Percentiles rank a stretch among this genome's conserved stretches.
phyloP scores from a whole-genome alignment of 371 early-diverging fungal genomes.

The Vairimorpha necatrix region DNA sequence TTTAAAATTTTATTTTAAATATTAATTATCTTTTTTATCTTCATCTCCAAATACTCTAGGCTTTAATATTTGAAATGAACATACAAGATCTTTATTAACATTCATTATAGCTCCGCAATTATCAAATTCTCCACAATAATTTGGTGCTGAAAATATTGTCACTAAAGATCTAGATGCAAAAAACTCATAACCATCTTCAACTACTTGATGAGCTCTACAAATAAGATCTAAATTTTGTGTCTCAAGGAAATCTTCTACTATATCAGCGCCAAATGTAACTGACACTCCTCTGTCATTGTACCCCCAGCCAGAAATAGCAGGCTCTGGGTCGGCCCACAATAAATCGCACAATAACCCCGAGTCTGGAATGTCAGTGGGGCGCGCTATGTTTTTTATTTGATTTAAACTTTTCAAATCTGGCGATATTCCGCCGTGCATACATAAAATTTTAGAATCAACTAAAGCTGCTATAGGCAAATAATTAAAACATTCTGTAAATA shows the following conservation, averaged over 20 bases:
- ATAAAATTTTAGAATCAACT: constrained; percentile 52
- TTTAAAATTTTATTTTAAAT: neutral
- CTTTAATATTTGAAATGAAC: constrained; percentile 73
- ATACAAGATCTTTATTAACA: constrained; percentile 84
- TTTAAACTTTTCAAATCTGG: constrained; percentile 65
- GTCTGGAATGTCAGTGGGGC: constrained; percentile 46
- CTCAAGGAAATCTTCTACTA: constrained; percentile 31
- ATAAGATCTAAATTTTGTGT: constrained; percentile 14
- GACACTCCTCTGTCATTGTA: constrained; percentile 69
- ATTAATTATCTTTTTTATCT: constrained; percentile 1
- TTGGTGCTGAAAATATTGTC: constrained; percentile 49
- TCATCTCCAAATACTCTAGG: constrained; percentile 45
- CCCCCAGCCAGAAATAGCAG: constrained; percentile 69
- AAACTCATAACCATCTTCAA: constrained; percentile 40
- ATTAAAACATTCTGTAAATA: constrained; percentile 54
- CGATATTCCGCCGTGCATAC: constrained; percentile 63
- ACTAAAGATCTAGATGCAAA: constrained; percentile 19
- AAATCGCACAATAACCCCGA: constrained; percentile 67
- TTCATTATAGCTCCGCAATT: constrained; percentile 92
- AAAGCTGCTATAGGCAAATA: constrained; percentile 57
- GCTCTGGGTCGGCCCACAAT: constrained; percentile 60
- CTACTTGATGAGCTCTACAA: constrained; percentile 47
- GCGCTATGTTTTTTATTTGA: constrained; percentile 36
- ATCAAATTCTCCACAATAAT: constrained; percentile 80
- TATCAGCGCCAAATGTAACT: constrained; percentile 56